Conservation (phyloP, 2,329 filamentous ascomycete species). For the Colletotrichum sidae region DNA sequence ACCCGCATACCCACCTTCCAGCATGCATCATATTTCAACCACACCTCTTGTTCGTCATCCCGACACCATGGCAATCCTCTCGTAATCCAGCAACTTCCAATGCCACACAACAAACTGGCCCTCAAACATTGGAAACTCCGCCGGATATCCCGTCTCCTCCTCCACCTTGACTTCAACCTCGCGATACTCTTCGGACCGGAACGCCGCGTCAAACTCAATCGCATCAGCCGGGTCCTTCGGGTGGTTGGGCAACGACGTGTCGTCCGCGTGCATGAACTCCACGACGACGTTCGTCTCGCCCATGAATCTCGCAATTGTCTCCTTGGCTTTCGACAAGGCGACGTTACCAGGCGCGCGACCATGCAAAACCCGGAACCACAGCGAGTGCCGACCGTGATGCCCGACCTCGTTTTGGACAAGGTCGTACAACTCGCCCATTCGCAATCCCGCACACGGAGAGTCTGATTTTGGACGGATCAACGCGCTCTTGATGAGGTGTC, state of each 20-base stretch:
- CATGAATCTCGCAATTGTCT: slow-evolving; percentile 24
- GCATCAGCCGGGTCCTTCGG: slow-evolving; percentile 24
- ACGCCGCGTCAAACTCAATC: slow-evolving; percentile 26
- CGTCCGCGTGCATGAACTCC: slow-evolving; percentile 35
- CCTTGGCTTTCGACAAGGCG: slow-evolving; percentile 15
- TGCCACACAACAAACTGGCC: slow-evolving; percentile 27
- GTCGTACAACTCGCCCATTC: slow-evolving; percentile 40
- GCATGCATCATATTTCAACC: too few species aligned
- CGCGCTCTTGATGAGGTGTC: slow-evolving; percentile 21
- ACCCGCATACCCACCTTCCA: too few species aligned
- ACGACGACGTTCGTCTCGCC: slow-evolving; percentile 26
- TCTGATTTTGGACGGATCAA: neutral
- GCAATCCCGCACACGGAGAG: slow-evolving; percentile 13
- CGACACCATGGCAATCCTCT: neutral
- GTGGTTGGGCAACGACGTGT: slow-evolving; percentile 27
- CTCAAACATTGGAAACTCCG: slow-evolving; percentile 24
- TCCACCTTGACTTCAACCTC: slow-evolving; percentile 8
- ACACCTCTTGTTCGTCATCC: too few species aligned
- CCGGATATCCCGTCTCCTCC: slow-evolving; percentile 6
- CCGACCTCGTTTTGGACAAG: slow-evolving; percentile 26
- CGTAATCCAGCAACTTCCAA: slow-evolving; percentile 17
- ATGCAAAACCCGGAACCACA: slow-evolving; percentile 35
- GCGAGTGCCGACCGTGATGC: slow-evolving; percentile 28
- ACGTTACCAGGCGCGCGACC: slow-evolving; percentile 8
- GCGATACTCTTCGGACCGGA: slow-evolving; percentile 22